Conservation (phyloP, 257 asterid species). For the Anisodus acutangulus region DNA sequence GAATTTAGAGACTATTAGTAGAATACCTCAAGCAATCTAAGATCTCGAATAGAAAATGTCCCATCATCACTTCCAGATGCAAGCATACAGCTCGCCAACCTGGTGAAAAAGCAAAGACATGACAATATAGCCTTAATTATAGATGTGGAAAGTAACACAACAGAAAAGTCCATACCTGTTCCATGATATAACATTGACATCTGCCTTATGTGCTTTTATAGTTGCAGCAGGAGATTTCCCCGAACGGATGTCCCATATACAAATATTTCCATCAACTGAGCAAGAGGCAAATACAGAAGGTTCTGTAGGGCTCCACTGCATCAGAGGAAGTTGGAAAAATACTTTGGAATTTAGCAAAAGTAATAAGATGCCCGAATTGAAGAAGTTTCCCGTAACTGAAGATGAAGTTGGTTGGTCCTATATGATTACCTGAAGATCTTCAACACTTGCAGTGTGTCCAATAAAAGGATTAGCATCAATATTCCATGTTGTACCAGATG, state of each 20-base stretch:
- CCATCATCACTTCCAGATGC: slow-evolving; percentile 99
- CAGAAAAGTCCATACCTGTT: slow-evolving; percentile 62
- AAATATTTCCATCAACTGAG: slow-evolving; percentile 84
- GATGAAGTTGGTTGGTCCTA: background rate
- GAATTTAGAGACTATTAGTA: background rate
- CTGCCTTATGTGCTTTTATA: slow-evolving; percentile 82
- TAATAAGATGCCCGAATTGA: background rate
- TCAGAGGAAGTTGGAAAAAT: slow-evolving; percentile 28
- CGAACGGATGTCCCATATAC: slow-evolving; percentile 83
- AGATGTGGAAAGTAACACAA: slow-evolving; percentile 19
- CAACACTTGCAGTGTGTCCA: slow-evolving; percentile 74
- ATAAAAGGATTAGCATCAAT: slow-evolving; percentile 53
- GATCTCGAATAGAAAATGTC: slow-evolving; percentile 84
- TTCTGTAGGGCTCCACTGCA: slow-evolving; percentile 97
- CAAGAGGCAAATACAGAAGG: slow-evolving; percentile 82
- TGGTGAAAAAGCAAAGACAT: slow-evolving; percentile 41
- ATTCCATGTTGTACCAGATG: slow-evolving; percentile 78
- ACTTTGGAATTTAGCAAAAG: background rate
- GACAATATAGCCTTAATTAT: slow-evolving; percentile 12
- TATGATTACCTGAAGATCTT: slow-evolving; percentile 73
- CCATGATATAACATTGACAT: slow-evolving; percentile 97
- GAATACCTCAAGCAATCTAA: slow-evolving; percentile 78
- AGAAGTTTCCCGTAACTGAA: background rate
- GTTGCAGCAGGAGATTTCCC: slow-evolving; percentile 81
- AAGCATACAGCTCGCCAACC: slow-evolving; percentile 87